Base-by-base conservation (phyloP, 768 basidiomycete species). In the Termitomyces sp. region DNA sequence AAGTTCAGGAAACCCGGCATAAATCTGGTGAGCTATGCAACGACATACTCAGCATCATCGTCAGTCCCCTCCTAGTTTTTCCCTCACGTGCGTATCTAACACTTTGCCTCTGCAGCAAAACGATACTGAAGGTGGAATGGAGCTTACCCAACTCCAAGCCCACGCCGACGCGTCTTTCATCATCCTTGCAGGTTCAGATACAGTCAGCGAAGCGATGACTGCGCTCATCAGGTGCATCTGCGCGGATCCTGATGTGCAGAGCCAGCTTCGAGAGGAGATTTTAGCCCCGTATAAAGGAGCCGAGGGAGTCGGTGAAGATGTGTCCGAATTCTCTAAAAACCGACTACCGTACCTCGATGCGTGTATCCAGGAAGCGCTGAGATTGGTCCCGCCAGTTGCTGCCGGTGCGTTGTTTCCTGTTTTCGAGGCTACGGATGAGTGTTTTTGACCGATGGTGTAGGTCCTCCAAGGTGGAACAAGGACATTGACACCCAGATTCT, bases 301-400 rank as follows among this genome's bases (percentile, higher is more conserved):
- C 20, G 59, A 53, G 13, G 64, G 55, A 16, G 50, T 38, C 9
- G 30, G 57, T 16, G 66, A 64, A 23, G 58, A 65, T 48, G 38
- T 48, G 30, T 40, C 28, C 16, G 58, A 48, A 4, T 41, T 67
- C 10, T 28, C 51, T 1, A 59, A 64, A 28, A 35, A 23, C 20
- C 33, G 50, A 36, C 52, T 68, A 20, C 63, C 67, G 4, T 68
- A 63, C 30, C 68, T 69, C 38, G 38, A 53, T 28, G 51, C 51
- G 10, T 68, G 69, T 41, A 52, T 68, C 12, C 68, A 69, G 55
- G 68, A 69, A 54, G 57, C 64, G n/a, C 60, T 69, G 14, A 58
- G 68, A 12, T 43, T 68, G 18, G 59, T 64, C 7, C 67, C 69
- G 18, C 67, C 69, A 16, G 65, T 63, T 12, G 55, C 68, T 43